These are phyloP conservation scores for Nephelium lappaceum DNA, from an alignment of 345 rosid species.

Conservation along the genomic window DNA sequence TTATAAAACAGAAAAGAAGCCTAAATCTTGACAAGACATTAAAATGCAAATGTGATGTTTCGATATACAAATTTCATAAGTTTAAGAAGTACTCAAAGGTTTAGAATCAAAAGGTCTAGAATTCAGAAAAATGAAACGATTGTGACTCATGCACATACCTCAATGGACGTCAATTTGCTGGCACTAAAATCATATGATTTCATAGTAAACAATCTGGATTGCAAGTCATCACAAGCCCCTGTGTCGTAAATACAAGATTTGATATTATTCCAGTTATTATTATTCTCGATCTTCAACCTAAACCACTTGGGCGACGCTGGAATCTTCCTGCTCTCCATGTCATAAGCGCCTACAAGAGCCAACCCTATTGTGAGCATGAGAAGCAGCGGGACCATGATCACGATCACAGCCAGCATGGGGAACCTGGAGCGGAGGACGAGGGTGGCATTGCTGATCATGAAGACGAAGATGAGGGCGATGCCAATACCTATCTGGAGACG, in stretches of 20 bases:
- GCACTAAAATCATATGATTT: conserved; percentile 40
- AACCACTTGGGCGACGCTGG: conserved; percentile 67
- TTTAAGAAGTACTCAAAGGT: too few relatives aligned
- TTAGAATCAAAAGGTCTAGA: too few relatives aligned
- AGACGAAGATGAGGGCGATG: conserved; percentile 50
- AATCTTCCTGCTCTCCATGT: conserved; percentile 48
- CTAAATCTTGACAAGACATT: too few relatives aligned
- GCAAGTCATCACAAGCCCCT: conserved; percentile 48
- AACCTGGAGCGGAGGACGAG: conserved; percentile 42
- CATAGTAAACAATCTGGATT: conserved; percentile 22
- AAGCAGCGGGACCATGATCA: conserved; percentile 52
- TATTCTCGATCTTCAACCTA: conserved; percentile 40
- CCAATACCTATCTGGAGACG: conserved; percentile 49
- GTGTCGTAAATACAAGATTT: conserved; percentile 64
- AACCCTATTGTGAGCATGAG: conserved; percentile 64
- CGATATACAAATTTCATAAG: too few relatives aligned
- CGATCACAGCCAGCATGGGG: conserved; percentile 53
- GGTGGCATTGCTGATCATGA: conserved; percentile 46
- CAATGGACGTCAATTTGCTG: conserved; percentile 49
- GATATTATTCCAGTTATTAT: conserved; percentile 53
- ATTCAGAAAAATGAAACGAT: too few relatives aligned
- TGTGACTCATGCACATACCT: conserved; percentile 38
- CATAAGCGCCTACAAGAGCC: conserved; percentile 55
- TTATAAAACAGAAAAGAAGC: too few relatives aligned
- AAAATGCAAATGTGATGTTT: too few relatives aligned